phyloP scores from a whole-genome alignment of 805 yeast genomes.

The Saturnispora diversa region DNA sequence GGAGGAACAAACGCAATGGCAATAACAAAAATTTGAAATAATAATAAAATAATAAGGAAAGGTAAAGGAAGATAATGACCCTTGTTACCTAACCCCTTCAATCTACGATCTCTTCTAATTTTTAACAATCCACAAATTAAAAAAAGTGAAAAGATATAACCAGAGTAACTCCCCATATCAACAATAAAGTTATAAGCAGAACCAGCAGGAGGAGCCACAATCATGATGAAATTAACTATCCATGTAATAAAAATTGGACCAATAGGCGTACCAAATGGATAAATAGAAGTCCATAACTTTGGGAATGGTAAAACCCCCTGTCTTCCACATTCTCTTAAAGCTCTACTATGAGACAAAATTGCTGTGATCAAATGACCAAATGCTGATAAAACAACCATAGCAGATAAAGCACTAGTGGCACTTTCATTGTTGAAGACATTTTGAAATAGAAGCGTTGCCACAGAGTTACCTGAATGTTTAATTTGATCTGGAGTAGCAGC shows the following conservation, averaged over 20 bases:
- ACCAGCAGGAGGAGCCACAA: slow-evolving; percentile 78
- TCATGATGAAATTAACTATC: slow-evolving; percentile 63
- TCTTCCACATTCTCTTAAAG: slow-evolving; percentile 71
- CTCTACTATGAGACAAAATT: slow-evolving; percentile 74
- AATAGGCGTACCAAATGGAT: slow-evolving; percentile 67
- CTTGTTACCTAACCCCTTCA: slow-evolving; percentile 28
- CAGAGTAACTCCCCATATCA: slow-evolving; percentile 75
- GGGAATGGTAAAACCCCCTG: slow-evolving; percentile 77
- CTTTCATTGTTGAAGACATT: slow-evolving; percentile 54
- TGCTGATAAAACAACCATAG: slow-evolving; percentile 73
- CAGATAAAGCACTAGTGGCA: slow-evolving; percentile 64
- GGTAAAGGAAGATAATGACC: slow-evolving; percentile 33
- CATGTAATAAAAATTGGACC: slow-evolving; percentile 72
- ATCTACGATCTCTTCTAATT: slow-evolving; percentile 31
- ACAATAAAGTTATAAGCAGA: slow-evolving; percentile 78
- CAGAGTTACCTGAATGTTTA: slow-evolving; percentile 53
- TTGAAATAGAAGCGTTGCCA: slow-evolving; percentile 70
- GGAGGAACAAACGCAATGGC: slow-evolving; percentile 39
- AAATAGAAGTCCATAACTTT: slow-evolving; percentile 57
- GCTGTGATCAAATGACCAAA: slow-evolving; percentile 77
- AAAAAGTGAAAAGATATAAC: slow-evolving; percentile 62
- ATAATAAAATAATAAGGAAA: slow-evolving; percentile 26
- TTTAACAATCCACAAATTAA: slow-evolving; percentile 55
- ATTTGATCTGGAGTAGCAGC: slow-evolving; percentile 57
- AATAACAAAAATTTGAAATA: slow-evolving; percentile 32